Conservation (phyloP, 2,329 filamentous ascomycete species). For the Clarireedia sp. region DNA sequence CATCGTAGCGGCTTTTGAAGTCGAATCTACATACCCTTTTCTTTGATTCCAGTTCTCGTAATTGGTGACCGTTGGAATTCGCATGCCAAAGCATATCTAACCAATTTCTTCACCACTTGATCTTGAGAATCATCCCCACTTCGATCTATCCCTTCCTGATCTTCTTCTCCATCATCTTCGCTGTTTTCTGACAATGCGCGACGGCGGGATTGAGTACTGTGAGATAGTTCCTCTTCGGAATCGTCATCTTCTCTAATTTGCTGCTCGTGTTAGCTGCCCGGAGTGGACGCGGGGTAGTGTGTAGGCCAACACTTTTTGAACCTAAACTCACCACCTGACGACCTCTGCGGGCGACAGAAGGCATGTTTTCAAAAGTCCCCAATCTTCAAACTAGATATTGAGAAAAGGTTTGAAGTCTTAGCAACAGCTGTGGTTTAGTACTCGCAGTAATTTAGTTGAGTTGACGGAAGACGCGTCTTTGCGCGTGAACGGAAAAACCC, state of each 20-base stretch:
- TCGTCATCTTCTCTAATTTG: conserved; percentile 21
- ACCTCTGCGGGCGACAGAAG: neutral
- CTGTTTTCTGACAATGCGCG: conserved; percentile 21
- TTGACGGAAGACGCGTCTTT: neutral
- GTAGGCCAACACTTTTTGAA: neutral
- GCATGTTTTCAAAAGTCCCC: neutral
- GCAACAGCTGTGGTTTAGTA: neutral
- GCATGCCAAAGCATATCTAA: conserved; percentile 60
- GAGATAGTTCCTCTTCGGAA: conserved; percentile 20
- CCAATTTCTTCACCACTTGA: conserved; percentile 55
- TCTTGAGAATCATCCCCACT: conserved; percentile 27
- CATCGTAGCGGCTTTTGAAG: neutral
- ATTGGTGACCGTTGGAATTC: conserved; percentile 56
- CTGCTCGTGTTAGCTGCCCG: conserved; percentile 13
- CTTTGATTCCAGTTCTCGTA: conserved; percentile 52
- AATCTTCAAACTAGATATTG: neutral
- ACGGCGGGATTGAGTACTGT: conserved; percentile 20
- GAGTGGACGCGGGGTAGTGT: neutral
- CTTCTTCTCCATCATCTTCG: conserved; percentile 19
- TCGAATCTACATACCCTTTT: conserved; percentile 42
- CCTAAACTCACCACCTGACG: conserved; percentile 1
- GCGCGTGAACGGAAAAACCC: neutral
- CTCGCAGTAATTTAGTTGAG: no score
- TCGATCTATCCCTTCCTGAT: conserved; percentile 20
- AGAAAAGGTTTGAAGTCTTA: neutral